These are phyloP conservation scores for Fusarium solani-melongenae DNA, from an alignment of 2,329 filamentous ascomycete species.

Conservation along the genomic window DNA sequence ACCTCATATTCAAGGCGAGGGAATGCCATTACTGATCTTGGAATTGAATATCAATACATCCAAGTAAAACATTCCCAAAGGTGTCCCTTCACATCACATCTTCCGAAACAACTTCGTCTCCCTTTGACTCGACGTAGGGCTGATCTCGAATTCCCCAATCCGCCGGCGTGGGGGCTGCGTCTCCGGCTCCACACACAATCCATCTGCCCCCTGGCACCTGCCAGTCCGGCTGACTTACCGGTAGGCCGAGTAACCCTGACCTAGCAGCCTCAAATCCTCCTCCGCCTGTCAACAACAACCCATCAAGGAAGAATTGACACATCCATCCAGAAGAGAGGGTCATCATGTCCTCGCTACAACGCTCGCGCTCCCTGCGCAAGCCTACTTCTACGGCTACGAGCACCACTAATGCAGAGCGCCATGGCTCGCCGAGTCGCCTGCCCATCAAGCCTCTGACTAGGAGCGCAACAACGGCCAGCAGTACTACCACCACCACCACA, in stretches of 20 bases:
- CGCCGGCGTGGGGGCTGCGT: neutral
- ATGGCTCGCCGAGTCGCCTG: slow-evolving; percentile 61
- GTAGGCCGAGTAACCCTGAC: slow-evolving; percentile 33
- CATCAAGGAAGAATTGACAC: neutral
- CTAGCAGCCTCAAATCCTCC: slow-evolving; percentile 10
- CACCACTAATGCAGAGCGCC: slow-evolving; percentile 45
- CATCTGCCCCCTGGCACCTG: neutral
- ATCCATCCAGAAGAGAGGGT: neutral
- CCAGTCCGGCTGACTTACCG: slow-evolving; percentile 24
- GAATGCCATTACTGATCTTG: neutral
- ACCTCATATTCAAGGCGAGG: neutral
- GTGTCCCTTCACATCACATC: neutral
- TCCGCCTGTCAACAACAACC: slow-evolving; percentile 33
- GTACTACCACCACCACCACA: slow-evolving; percentile 34
- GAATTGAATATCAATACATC: neutral
- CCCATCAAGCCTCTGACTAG: slow-evolving; percentile 58
- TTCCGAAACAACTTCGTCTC: neutral
- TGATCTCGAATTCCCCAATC: neutral
- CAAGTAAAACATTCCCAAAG: neutral
- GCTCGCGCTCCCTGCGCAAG: slow-evolving; percentile 62
- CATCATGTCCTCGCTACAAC: slow-evolving; percentile 57
- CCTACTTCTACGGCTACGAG: slow-evolving; percentile 42
- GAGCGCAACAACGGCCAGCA: slow-evolving; percentile 45
- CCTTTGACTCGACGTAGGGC: neutral
- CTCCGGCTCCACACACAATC: neutral